These are phyloP conservation scores for Volvox africanus DNA, from an alignment of 139 green algal species.

Conservation along the genomic window DNA sequence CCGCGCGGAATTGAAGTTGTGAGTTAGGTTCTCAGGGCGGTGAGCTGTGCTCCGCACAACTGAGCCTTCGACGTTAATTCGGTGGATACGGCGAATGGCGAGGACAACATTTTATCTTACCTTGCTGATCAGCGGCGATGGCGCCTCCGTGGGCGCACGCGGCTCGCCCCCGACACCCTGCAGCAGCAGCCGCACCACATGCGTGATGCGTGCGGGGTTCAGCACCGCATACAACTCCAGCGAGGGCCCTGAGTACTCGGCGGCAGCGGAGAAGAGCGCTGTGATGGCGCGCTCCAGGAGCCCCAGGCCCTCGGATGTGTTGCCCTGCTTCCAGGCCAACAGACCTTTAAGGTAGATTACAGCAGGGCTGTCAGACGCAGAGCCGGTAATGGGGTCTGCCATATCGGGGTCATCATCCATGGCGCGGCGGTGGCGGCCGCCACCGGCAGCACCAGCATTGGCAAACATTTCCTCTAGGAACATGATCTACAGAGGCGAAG, in stretches of 20 bases:
- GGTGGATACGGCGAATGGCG: too few relatives aligned
- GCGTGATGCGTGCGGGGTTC: slow-evolving; percentile 66
- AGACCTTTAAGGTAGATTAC: slow-evolving; percentile 67
- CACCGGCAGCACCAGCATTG: not conserved
- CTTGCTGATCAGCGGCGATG: slow-evolving; percentile 67
- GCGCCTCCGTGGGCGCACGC: slow-evolving; percentile 62
- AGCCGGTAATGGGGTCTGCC: slow-evolving; percentile 32
- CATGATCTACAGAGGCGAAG: slow-evolving; percentile 7
- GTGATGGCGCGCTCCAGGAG: slow-evolving; percentile 69
- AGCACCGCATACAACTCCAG: slow-evolving; percentile 62
- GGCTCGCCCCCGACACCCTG: slow-evolving; percentile 60
- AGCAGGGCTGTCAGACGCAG: slow-evolving; percentile 27
- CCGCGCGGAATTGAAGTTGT: too few relatives aligned
- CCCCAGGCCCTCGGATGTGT: slow-evolving; percentile 40
- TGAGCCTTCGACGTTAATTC: too few relatives aligned
- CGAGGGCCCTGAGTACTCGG: slow-evolving; percentile 30
- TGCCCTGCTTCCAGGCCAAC: slow-evolving; percentile 63
- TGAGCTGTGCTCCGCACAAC: too few relatives aligned
- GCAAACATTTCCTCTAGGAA: slow-evolving; percentile 53
- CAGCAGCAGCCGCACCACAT: slow-evolving; percentile 71
- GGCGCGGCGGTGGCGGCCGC: not conserved
- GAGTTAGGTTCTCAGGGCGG: too few relatives aligned
- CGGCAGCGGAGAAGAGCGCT: slow-evolving; percentile 51
- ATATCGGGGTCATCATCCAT: slow-evolving; percentile 42
- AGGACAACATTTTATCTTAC: too few relatives aligned